A percentile compares a stretch with the other conserved stretches of the same genome.
Evolutionary conservation across 352 stramenopile species (phyloP).

Genomic region (Phytophthora uliginosa): DNA sequence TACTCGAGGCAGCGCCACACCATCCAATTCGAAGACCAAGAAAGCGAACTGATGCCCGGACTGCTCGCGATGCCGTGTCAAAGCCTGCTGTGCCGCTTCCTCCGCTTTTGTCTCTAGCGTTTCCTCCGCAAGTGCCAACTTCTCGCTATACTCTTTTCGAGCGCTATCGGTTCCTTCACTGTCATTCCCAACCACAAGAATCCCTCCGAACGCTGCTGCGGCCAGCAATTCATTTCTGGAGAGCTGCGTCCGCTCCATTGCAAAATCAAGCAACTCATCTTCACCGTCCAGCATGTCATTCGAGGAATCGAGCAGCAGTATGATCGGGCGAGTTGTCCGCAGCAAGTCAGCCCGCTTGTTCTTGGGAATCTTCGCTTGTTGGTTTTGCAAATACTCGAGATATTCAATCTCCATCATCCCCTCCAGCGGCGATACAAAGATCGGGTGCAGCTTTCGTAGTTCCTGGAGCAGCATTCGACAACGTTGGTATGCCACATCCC

Average conservation of each 20-base stretch:
- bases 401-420: slow-evolving; percentile 69
- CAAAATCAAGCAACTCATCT: slow-evolving; percentile 65
- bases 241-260: slow-evolving; percentile 61
- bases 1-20: slow-evolving; percentile 63
- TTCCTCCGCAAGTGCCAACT: slow-evolving; percentile 58
- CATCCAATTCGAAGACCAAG: slow-evolving; percentile 72
- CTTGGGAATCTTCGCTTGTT: slow-evolving; percentile 43
- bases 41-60: slow-evolving; percentile 69
- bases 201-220: slow-evolving; percentile 56
- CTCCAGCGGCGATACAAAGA: slow-evolving; percentile 61
- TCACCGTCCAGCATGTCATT: slow-evolving; percentile 59
- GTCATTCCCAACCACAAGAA: slow-evolving; percentile 18
- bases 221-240: slow-evolving; percentile 63
- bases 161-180: slow-evolving; percentile 21
- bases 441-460: slow-evolving; percentile 56
- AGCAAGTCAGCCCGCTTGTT: slow-evolving; percentile 37
- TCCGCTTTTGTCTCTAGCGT: slow-evolving; percentile 59
- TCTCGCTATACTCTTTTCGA: slow-evolving; percentile 35
- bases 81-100: slow-evolving; percentile 47
- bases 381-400: slow-evolving; percentile 47
- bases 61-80: slow-evolving; percentile 53
- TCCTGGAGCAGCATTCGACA: slow-evolving; percentile 71
- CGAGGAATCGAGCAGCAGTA: slow-evolving; percentile 57
- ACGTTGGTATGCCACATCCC: slow-evolving; percentile 71
- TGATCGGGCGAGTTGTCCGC: slow-evolving; percentile 49